Evolutionary conservation across 352 stramenopile genomes (phyloP), one percentile per base, ranked within the genome.

Genomic region (Achlya hypogyna): DNA sequence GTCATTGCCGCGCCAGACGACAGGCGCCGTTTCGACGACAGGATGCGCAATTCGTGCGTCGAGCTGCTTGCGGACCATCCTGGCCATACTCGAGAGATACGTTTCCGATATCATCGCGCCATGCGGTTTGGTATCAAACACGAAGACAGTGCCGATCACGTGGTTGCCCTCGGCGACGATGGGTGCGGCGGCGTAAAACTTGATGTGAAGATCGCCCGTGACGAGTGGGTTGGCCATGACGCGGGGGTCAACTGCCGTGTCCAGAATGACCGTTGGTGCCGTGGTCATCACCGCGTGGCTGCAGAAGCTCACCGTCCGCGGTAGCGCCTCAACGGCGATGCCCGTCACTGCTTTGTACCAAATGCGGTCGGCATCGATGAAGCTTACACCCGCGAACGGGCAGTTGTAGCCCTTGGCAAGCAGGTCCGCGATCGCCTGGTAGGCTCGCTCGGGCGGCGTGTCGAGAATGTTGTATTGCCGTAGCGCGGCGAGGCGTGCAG

Each of bases 181-280:
- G 0, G 84, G 82, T 5, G 78, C 75, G 1, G 76, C 80, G 12
- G 95, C 95, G 73, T 98, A 98, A 72, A 98, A 98, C 3, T 91
- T 82, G 62, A 98, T 96, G 71, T 86, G 74, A 0, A 88, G 88
- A 16, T 78, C 80, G 35, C 91, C 89, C 0, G 78, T 93, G 12
- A 98, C 90, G 6, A 98, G 74, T 31, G 85, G 79, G 69, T 96
- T 97, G 9, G 82, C 54, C 18, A 66, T 69, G 70, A 98, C 98
- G 2, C 92, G 82, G n/a, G 69, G 47, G 71, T 98, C 93, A 51
- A 87, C 74, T 0, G 76, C 73, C 6, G 81, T 80, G 68, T 98
- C 89, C 53, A 87, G 79, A n/a, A 98, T 74, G 45, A 95, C 75
- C 72, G 87, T 91, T 10, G 84, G 76, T 1, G 78, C 65, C 5